A percentile compares a stretch with the other conserved stretches of the same genome.
Conservation (phyloP, 2,329 filamentous ascomycete genomes). For the Monilinia vaccinii-corymbosi region DNA sequence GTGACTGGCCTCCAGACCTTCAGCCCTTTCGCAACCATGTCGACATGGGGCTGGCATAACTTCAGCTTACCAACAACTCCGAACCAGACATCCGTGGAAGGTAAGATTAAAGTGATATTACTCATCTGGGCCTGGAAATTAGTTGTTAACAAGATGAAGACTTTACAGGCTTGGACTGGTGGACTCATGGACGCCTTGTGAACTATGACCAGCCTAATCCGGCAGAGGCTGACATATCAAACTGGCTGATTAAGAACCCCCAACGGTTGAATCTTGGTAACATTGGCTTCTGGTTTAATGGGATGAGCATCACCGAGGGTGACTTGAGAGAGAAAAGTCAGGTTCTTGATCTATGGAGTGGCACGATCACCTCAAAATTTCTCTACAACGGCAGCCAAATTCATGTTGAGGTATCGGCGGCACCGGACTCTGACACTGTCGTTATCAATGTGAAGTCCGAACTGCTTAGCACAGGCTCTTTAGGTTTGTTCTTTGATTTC, state of each 20-base stretch:
- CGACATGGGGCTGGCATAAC: constrained; percentile 39
- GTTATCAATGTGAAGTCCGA: constrained; percentile 31
- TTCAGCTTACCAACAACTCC: constrained; percentile 33
- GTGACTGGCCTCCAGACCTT: constrained; percentile 39
- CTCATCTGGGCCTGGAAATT: constrained; percentile 24
- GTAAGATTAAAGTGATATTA: not conserved
- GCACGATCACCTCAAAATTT: constrained; percentile 34
- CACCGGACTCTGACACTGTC: constrained; percentile 34
- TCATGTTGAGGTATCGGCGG: constrained; percentile 31
- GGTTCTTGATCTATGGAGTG: constrained; percentile 33
- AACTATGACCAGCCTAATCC: constrained; percentile 37
- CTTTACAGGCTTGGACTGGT: constrained; percentile 19
- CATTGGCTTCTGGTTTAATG: constrained; percentile 33
- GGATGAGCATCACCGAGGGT: constrained; percentile 24
- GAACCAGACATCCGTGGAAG: constrained; percentile 27
- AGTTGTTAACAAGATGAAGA: not conserved
- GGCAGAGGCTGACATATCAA: constrained; percentile 31
- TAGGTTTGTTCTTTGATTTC: constrained; percentile 35
- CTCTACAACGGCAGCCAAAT: constrained; percentile 27
- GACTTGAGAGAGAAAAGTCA: constrained; percentile 29
- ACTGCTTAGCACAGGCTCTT: constrained; percentile 29
- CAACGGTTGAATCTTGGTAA: constrained; percentile 37
- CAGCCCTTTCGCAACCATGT: constrained; percentile 34
- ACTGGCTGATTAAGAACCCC: constrained; percentile 45
- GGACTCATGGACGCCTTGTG: constrained; percentile 35